Evolutionary conservation across 2,329 filamentous ascomycete genomes (phyloP), one percentile per base, ranked within the genome.

Genomic region (Ophiostoma quercus): DNA sequence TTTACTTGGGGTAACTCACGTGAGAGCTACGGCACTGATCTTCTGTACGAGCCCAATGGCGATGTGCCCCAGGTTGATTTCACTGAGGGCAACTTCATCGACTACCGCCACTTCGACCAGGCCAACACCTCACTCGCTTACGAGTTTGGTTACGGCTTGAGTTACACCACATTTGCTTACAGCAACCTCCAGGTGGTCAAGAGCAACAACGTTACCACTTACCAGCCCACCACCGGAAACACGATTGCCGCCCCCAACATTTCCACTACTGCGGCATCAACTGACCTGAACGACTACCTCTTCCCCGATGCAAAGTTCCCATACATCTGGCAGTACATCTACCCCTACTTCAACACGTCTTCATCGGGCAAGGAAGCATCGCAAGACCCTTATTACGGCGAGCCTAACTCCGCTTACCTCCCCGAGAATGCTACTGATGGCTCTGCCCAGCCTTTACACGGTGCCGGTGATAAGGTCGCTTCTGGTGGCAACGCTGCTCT

Each of bases 61-160:
- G 82, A 76, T 39, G 85, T 88, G 14, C 91, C 91, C 4, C 92
- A 95, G 75, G 81, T 88, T 54, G 85, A 92, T 75, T 96, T 92
- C 76, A 82, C 82, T 7, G 92, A 95, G 79, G 92, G 92, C 19
- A 83, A 90, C 68, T 92, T 94, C 78, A 93, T 96, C 76, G 92
- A 95, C 79, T 92, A 92, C 80, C 86, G 90, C 54, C 83, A 88
- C 73, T 92, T 95, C 68, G 92, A 96, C 79, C 83, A 84, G 75
- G 78, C 79, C n/a, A 80, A 86, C 74, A 84, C 86, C 69, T 85
- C 86, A 1, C 91, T 92, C 1, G 86, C 91, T 73, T 95, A 89
- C 79, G 91, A 94, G 76, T 96, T 95, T 74, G 92, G 92, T 8
- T 91, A 85, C 75, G 92, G 92, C 70, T 82, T 96, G 14, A 91